Percentiles rank a stretch among this genome's conserved stretches.
Evolutionary conservation across 1,284 basidiomycete genomes (phyloP).

Genomic region (Marasmius oreades): DNA sequence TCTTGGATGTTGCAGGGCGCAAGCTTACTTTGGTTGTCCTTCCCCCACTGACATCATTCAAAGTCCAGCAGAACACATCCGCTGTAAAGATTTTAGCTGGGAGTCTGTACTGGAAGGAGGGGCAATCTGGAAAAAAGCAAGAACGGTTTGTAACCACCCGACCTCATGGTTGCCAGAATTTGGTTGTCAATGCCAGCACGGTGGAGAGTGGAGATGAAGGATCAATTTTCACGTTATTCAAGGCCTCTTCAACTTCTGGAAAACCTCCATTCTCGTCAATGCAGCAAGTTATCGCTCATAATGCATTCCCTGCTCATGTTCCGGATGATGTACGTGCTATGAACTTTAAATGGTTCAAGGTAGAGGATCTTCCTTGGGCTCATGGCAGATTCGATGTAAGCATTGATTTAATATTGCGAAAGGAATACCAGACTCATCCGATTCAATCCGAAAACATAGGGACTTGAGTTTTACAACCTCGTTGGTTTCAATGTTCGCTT

Average conservation of each 20-base stretch:
- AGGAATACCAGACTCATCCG: background rate
- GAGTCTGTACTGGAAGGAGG: background rate
- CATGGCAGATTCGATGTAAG: constrained; percentile 16
- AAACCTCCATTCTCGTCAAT: constrained; percentile 22
- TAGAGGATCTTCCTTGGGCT: constrained; percentile 25
- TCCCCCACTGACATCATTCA: constrained; percentile 10
- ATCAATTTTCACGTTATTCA: constrained; percentile 24
- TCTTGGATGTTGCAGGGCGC: constrained; percentile 21
- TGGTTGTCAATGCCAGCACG: no score
- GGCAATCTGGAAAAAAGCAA: background rate
- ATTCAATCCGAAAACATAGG: background rate
- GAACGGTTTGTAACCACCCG: constrained; percentile 8
- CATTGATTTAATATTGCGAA: background rate
- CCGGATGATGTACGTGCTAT: constrained; percentile 17
- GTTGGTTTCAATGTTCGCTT: constrained; percentile 27
- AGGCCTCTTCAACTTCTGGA: constrained; percentile 7
- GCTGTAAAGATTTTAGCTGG: constrained; percentile 26
- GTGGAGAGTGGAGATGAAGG: constrained; percentile 16
- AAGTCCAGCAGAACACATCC: background rate
- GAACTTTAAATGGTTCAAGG: constrained; percentile 24
- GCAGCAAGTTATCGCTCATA: constrained; percentile 20
- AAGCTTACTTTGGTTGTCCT: constrained; percentile 23
- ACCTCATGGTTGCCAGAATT: background rate
- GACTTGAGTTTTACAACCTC: constrained; percentile 29
- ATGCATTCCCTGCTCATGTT: constrained; percentile 17